Percentiles rank a stretch among this genome's conserved stretches.
These are phyloP conservation scores for Paecilomyces sp. DNA, from an alignment of 2,329 filamentous ascomycete species.

Conservation along the genomic window DNA sequence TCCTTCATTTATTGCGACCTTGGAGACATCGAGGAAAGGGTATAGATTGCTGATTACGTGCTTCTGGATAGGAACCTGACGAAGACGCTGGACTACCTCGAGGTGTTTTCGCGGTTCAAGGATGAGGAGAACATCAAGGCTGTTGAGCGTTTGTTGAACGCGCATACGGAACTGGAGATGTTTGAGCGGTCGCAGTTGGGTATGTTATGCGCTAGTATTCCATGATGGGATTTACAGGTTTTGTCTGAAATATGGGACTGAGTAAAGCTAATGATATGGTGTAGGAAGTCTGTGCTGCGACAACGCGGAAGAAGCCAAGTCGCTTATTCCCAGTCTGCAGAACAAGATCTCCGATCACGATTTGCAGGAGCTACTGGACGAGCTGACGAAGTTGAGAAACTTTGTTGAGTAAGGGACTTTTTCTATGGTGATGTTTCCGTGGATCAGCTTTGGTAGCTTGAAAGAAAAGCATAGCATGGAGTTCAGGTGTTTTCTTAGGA, in stretches of 20 bases:
- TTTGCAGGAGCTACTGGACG: slow-evolving; percentile 77
- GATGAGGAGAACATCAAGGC: slow-evolving; percentile 89
- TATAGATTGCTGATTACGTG: neutral
- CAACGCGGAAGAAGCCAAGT: slow-evolving; percentile 90
- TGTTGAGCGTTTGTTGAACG: slow-evolving; percentile 79
- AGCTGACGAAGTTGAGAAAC: slow-evolving; percentile 72
- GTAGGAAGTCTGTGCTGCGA: slow-evolving; percentile 87
- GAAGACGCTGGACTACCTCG: slow-evolving; percentile 87
- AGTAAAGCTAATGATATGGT: slow-evolving; percentile 3
- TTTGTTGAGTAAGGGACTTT: slow-evolving; percentile 29
- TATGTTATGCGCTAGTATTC: slow-evolving; percentile 35
- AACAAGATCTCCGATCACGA: slow-evolving; percentile 90
- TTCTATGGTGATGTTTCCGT: neutral
- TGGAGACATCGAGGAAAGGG: neutral
- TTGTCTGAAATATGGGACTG: neutral
- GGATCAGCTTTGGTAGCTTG: neutral
- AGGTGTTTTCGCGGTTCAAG: slow-evolving; percentile 93
- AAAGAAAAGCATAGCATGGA: slow-evolving; percentile 15
- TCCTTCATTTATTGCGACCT: no score
- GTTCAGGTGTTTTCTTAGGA: slow-evolving; percentile 15
- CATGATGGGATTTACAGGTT: neutral
- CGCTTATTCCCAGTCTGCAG: slow-evolving; percentile 78
- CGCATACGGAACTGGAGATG: slow-evolving; percentile 69
- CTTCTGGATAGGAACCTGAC: slow-evolving; percentile 54
- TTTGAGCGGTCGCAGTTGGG: slow-evolving; percentile 93